Conservation (phyloP, 1,139 yeast species). For the Kluyveromyces marxianus region DNA sequence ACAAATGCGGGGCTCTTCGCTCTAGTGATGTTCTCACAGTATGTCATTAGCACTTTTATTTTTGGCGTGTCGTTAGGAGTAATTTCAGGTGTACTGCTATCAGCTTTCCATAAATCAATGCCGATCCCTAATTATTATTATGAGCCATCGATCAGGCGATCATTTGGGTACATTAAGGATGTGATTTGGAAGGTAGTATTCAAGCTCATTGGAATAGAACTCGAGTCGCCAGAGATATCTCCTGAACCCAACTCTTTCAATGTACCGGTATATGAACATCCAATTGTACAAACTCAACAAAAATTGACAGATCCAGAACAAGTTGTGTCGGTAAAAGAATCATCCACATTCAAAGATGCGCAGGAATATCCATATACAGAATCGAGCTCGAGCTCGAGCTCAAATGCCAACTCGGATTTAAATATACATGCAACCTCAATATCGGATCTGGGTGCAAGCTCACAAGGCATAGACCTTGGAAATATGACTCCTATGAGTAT, state of each 20-base stretch:
- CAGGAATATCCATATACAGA: too few relatives aligned
- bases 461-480: neutral
- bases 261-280: too few relatives aligned
- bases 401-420: too few relatives aligned
- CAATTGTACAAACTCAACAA: too few relatives aligned
- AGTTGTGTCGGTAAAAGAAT: too few relatives aligned
- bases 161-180: neutral
- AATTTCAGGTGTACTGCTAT: constrained; percentile 15
- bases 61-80: constrained; percentile 16
- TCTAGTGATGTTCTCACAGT: constrained; percentile 15
- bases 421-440: neutral
- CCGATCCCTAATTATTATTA: constrained; percentile 18
- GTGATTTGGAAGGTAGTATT: neutral
- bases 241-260: too few relatives aligned
- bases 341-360: too few relatives aligned
- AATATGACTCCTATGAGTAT: constrained; percentile 12
- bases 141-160: neutral
- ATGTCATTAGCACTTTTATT: constrained; percentile 15
- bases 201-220: too few relatives aligned
- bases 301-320: too few relatives aligned
- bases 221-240: too few relatives aligned
- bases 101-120: constrained; percentile 15
- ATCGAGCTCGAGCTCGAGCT: too few relatives aligned
- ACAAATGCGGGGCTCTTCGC: constrained; percentile 13
- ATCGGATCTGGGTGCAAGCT: neutral